phyloP scores from a whole-genome alignment of 768 basidiomycete genomes.

The Epithele typhae region DNA sequence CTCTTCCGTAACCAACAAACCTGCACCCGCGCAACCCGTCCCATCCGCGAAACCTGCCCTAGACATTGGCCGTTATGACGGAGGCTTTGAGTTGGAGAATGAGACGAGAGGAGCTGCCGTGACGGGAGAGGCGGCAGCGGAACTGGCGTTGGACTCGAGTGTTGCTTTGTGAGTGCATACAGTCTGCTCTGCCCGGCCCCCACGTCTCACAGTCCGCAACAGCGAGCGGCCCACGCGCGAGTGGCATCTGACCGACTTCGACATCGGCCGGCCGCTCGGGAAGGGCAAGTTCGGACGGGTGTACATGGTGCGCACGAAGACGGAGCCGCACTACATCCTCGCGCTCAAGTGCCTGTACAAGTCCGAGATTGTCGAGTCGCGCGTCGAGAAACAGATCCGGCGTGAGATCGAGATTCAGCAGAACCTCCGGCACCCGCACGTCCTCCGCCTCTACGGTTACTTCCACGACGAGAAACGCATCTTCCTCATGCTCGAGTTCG shows the following conservation, averaged over 20 bases:
- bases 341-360: conserved; percentile 98
- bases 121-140: conserved; percentile 72
- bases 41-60: conserved; percentile 17
- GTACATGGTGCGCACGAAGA: conserved; percentile 95
- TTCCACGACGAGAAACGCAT: conserved; percentile 98
- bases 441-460: conserved; percentile 92
- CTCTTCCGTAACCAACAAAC: conserved; percentile 12
- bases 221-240: conserved; percentile 75
- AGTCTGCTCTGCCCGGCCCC: too few relatives aligned
- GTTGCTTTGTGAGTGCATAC: conserved; percentile 47
- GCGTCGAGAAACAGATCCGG: conserved; percentile 95
- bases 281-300: conserved; percentile 99
- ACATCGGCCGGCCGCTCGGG: conserved; percentile 96
- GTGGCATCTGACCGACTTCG: conserved; percentile 83
- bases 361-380: conserved; percentile 86
- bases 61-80: conserved; percentile 69
- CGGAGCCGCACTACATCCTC: conserved; percentile 85
- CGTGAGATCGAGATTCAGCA: conserved; percentile 98
- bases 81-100: conserved; percentile 91
- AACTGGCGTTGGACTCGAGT: conserved; percentile 84
- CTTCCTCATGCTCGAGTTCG: conserved; percentile 97
- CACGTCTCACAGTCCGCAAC: not conserved
- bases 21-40: conserved; percentile 26
- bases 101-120: conserved; percentile 73
- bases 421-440: conserved; percentile 92